Percentiles rank a stretch among this genome's conserved stretches.
phyloP scores from a whole-genome alignment of 2,329 filamentous ascomycete genomes.

The Fusarium sp. region DNA sequence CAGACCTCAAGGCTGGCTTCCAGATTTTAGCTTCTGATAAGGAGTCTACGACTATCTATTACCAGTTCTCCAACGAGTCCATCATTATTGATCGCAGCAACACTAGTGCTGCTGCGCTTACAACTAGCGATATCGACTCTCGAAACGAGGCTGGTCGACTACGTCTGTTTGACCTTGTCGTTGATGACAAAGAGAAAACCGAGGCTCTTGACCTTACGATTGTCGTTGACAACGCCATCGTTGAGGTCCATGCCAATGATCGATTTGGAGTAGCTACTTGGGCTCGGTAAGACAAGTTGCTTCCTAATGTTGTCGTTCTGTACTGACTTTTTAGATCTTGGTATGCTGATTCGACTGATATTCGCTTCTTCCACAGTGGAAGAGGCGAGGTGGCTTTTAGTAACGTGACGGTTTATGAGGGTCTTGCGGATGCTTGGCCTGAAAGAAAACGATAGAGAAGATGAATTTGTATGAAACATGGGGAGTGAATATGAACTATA shows the following conservation, averaged over 20 bases:
- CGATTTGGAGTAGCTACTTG: conserved; percentile 56
- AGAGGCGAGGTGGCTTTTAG: conserved; percentile 46
- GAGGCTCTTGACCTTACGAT: conserved; percentile 55
- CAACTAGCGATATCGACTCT: conserved; percentile 52
- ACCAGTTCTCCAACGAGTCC: conserved; percentile 58
- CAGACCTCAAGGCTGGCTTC: conserved; percentile 53
- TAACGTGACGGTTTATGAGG: conserved; percentile 50
- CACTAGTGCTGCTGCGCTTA: conserved; percentile 53
- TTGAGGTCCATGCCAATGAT: conserved; percentile 56
- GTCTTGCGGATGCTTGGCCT: conserved; percentile 53
- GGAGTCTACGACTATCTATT: conserved; percentile 56
- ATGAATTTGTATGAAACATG: background rate
- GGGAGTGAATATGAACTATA: background rate
- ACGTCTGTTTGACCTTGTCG: conserved; percentile 53
- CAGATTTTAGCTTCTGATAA: conserved; percentile 53
- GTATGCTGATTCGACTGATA: conserved; percentile 49
- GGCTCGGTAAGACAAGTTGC: conserved; percentile 50
- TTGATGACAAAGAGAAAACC: conserved; percentile 44
- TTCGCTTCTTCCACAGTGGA: conserved; percentile 52
- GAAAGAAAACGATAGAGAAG: conserved; percentile 37
- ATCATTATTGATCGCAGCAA: conserved; percentile 55
- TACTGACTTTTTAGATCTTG: conserved; percentile 48
- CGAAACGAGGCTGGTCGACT: conserved; percentile 52
- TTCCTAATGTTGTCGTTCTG: background rate
- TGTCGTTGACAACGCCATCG: conserved; percentile 52